Base-by-base conservation (phyloP, 2,329 filamentous ascomycete genomes). In the Sphaerulina musiva region DNA sequence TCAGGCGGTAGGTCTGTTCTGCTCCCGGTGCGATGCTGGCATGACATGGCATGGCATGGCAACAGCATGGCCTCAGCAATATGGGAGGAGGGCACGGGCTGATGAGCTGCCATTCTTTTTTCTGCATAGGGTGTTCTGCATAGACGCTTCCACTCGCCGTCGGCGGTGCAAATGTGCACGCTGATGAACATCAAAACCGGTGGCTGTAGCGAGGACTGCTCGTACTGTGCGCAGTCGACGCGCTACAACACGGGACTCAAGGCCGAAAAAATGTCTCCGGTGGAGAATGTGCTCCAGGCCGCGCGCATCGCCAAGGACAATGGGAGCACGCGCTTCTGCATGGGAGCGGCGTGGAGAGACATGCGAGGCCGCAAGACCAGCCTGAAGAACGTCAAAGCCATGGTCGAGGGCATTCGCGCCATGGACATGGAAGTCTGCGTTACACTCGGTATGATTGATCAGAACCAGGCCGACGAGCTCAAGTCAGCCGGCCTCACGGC, bases 141-240 rank as follows among this genome's bases (percentile, higher is more conserved):
- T 72, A 84, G 89, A 44, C 85, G 86, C 64, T 95, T 95, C 76
- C 90, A 95, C 73, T 81, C 87, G 66, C 87, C 90, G 6, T 78
- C 84, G 45, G 84, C 88, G 29, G 88, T 95, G 59, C 90, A 95
- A 72, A 86, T 95, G 73, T 95, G 90, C 76, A 95, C 90, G 0
- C 78, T 95, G 55, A 95, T 95, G 87, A 95, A 95, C 77, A 95
- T 95, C 77, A 95, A 95, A 70, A 95, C 89, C 7, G 90, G 90
- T 51, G 90, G 90, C 46, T 95, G 90, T 73, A 89, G 83, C 63
- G 90, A 95, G 71, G 90, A 95, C 72, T 95, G 90, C 74, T 89
- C 86, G 23, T 95, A 95, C 80, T 95, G 89, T 71, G 87, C 89
- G 2, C 89, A 95, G 72, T 91, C 89, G 4, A 89, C 87, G 5